Percentiles rank a stretch among this genome's conserved stretches.
phyloP scores from a whole-genome alignment of 2,329 filamentous ascomycete genomes.

The Lizonia empirigonia region DNA sequence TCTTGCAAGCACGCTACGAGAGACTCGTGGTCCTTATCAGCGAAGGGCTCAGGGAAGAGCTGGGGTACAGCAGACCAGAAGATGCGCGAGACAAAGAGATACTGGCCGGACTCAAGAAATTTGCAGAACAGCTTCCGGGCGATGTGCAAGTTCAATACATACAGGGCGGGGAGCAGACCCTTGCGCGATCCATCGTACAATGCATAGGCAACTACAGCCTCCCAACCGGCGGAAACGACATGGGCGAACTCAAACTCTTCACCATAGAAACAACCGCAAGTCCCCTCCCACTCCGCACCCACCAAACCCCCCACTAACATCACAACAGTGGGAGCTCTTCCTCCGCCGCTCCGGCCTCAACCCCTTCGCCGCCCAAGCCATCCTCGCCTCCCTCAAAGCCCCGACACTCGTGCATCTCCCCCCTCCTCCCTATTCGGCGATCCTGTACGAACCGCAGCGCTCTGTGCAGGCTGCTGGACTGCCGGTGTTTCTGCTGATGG shows the following conservation, averaged over 20 bases:
- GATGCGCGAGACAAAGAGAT: conserved; percentile 51
- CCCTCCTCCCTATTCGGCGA: conserved; percentile 6
- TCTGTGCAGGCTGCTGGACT: conserved; percentile 50
- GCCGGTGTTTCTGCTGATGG: conserved; percentile 64
- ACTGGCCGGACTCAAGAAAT: conserved; percentile 59
- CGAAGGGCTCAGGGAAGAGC: conserved; percentile 40
- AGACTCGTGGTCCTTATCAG: conserved; percentile 70
- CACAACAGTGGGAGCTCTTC: conserved; percentile 65
- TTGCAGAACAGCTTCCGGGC: conserved; percentile 50
- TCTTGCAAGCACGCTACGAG: conserved; percentile 66
- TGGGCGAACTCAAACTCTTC: conserved; percentile 48
- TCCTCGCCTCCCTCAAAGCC: conserved; percentile 54
- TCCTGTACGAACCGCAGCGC: neutral
- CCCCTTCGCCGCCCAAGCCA: conserved; percentile 70
- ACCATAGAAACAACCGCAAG: conserved; percentile 62
- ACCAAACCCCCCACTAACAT: neutral
- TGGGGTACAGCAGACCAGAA: conserved; percentile 29
- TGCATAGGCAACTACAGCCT: conserved; percentile 46
- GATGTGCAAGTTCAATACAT: conserved; percentile 49
- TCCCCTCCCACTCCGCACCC: too few relatives aligned
- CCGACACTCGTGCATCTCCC: conserved; percentile 19
- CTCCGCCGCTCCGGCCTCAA: conserved; percentile 71
- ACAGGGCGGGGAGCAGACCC: conserved; percentile 49
- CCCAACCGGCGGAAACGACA: conserved; percentile 33
- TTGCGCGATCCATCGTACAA: conserved; percentile 43